Evolutionary conservation across 129 eudicot genomes (phyloP), one percentile per base, ranked within the genome.

Genomic region (Lactuca saligna): DNA sequence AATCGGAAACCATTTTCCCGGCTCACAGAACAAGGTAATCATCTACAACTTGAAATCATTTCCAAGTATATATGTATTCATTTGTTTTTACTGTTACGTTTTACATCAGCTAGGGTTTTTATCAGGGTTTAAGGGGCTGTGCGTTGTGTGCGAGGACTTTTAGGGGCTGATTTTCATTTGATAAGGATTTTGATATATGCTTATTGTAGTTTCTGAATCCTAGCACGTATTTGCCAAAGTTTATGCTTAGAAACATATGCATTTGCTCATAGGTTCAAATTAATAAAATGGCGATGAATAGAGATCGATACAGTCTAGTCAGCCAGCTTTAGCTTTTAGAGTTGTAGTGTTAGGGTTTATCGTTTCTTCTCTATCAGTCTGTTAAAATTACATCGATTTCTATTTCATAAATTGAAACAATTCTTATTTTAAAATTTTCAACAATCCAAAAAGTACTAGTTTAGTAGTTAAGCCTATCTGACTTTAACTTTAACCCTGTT

Each of bases 71-170:
- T 14, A n/a, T 65, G 37, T 37, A 31, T 75, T 68, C 38, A 34
- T 67, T 4, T 63, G 34, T n/a, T 17, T 17, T 5, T 32, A 0
- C 25, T 63, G 11, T 38, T 42, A 29, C 13, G 55, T 31, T 61
- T 20, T 31, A 0, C 63, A 13, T 20, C 16, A 37, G 62, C 44
- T 69, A 71, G 82, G 88, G 87, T 79, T 87, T 87, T 79, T 76
- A 31, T 78, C 61, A 75, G 80, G 80, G 80, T 68, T 75, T 75
- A 37, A 60, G 70, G 35, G 54, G 33, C 8, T n/a, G 33, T 37
- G 48, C 16, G 57, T 54, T 57, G 65, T 41, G 6, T 46, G 50
- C 49, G 49, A 10, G n/a, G 51, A 46, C 0, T 46, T 46, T 46
- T 46, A 4, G 51, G 4, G 51, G 13, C 1, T 38, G 51, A 35